Conservation (phyloP, 345 rosid genomes). For the Arabidopsis suecica region DNA sequence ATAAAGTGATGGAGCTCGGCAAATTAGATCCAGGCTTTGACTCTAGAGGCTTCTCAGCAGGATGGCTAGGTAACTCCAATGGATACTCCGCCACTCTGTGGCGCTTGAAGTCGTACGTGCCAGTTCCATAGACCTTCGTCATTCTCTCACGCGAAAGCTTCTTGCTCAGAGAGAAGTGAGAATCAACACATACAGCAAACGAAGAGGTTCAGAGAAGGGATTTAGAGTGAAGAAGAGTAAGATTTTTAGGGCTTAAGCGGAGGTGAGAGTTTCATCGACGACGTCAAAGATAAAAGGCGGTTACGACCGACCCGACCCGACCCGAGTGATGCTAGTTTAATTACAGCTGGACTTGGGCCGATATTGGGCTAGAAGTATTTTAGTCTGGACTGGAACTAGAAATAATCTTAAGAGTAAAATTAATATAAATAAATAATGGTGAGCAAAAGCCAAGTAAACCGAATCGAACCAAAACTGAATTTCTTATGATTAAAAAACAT, state of each 20-base stretch:
- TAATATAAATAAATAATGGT: background rate
- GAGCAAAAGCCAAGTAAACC: too few relatives aligned
- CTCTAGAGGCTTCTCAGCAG: slow-evolving; percentile 59
- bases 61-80: slow-evolving; percentile 57
- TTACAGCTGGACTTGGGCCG: slow-evolving; percentile 34
- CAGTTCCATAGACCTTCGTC: slow-evolving; percentile 95
- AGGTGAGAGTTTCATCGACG: slow-evolving; percentile 23
- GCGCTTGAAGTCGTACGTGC: slow-evolving; percentile 97
- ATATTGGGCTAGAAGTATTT: background rate
- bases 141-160: slow-evolving; percentile 44
- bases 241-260: slow-evolving; percentile 38
- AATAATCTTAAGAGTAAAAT: background rate
- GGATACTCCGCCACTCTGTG: slow-evolving; percentile 98
- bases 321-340: background rate
- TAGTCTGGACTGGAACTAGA: background rate
- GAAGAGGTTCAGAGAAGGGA: background rate
- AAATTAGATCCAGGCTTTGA: slow-evolving; percentile 66
- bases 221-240: background rate
- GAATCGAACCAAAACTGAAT: background rate
- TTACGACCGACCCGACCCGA: slow-evolving; percentile 23
- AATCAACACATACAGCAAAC: slow-evolving; percentile 24
- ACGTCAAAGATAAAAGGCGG: slow-evolving; percentile 33
- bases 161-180: slow-evolving; percentile 7
- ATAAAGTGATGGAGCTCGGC: slow-evolving; percentile 80
- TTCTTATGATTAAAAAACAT: background rate